Conservation (phyloP, 257 asterid genomes). For the Lycium barbarum region DNA sequence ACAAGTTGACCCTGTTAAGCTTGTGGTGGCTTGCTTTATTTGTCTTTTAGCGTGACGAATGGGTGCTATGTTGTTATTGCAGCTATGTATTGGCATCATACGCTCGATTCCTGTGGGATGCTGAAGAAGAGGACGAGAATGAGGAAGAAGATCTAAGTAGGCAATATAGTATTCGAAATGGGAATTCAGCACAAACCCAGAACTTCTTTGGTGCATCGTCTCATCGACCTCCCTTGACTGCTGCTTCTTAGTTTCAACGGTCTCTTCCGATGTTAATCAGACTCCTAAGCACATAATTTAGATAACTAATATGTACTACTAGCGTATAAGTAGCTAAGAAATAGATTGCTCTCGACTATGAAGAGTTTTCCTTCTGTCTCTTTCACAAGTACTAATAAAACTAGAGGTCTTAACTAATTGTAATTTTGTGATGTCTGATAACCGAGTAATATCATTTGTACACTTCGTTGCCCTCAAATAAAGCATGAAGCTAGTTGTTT, state of each 20-base stretch:
- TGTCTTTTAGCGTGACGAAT: not conserved
- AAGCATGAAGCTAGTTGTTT: not conserved
- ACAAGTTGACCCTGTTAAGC: not conserved
- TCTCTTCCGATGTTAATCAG: not conserved
- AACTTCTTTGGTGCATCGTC: slow-evolving; percentile 40
- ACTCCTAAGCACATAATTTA: not conserved
- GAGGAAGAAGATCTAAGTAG: slow-evolving; percentile 42
- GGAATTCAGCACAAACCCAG: slow-evolving; percentile 32
- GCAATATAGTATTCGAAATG: slow-evolving; percentile 38
- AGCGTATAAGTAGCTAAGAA: not conserved
- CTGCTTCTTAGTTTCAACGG: slow-evolving; percentile 46
- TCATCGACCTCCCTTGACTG: slow-evolving; percentile 51
- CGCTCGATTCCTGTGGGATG: slow-evolving; percentile 91
- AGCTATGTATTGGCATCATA: slow-evolving; percentile 84
- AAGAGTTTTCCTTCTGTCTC: slow-evolving; percentile 18
- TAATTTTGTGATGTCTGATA: not conserved
- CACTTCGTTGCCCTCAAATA: not conserved
- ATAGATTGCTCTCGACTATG: slow-evolving; percentile 9
- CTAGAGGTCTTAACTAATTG: not conserved
- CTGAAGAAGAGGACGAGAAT: slow-evolving; percentile 57
- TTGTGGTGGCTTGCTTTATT: not conserved
- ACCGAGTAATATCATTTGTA: not conserved
- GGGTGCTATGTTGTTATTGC: slow-evolving; percentile 22
- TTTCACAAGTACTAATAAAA: not conserved
- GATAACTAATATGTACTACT: not conserved